Conservation (phyloP, 805 yeast species). For the Starmerella riodocensis region DNA sequence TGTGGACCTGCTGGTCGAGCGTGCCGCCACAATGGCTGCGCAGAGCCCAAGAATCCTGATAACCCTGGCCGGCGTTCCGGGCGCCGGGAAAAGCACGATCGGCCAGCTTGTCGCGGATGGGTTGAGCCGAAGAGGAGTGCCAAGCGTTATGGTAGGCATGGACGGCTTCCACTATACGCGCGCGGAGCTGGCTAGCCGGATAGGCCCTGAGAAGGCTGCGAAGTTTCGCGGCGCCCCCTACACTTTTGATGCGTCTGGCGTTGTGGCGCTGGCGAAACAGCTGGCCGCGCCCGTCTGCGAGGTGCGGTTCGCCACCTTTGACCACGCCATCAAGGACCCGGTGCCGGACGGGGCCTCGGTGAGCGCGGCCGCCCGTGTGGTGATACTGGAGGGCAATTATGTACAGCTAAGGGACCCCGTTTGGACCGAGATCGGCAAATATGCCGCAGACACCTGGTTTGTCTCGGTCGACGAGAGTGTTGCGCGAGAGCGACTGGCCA, state of each 20-base stretch:
- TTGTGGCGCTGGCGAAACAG: slow-evolving; percentile 28
- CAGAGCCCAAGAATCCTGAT: slow-evolving; percentile 31
- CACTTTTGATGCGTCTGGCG: slow-evolving; percentile 58
- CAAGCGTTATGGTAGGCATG: slow-evolving; percentile 41
- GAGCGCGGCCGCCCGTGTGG: slow-evolving; percentile 35
- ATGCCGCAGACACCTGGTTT: slow-evolving; percentile 33
- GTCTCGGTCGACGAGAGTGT: slow-evolving; percentile 35
- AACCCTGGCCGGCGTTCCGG: slow-evolving; percentile 65
- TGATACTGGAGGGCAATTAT: slow-evolving; percentile 69
- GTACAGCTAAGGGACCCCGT: slow-evolving; percentile 43
- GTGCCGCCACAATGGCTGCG: background rate
- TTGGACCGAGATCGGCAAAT: slow-evolving; percentile 41
- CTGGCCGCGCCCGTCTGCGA: slow-evolving; percentile 21
- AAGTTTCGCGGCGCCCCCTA: slow-evolving; percentile 69
- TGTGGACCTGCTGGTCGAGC: background rate
- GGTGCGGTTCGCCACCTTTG: slow-evolving; percentile 48
- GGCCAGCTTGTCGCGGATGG: slow-evolving; percentile 36
- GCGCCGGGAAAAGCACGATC: slow-evolving; percentile 70
- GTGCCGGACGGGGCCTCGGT: slow-evolving; percentile 39
- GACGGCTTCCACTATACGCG: slow-evolving; percentile 66
- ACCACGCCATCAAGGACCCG: slow-evolving; percentile 60
- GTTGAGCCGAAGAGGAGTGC: slow-evolving; percentile 26
- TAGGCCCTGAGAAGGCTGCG: slow-evolving; percentile 45
- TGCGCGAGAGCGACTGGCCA: slow-evolving; percentile 47
- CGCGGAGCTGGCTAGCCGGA: slow-evolving; percentile 34